phyloP scores from a whole-genome alignment of 2,329 filamentous ascomycete species.

The Penicillium sp. region DNA sequence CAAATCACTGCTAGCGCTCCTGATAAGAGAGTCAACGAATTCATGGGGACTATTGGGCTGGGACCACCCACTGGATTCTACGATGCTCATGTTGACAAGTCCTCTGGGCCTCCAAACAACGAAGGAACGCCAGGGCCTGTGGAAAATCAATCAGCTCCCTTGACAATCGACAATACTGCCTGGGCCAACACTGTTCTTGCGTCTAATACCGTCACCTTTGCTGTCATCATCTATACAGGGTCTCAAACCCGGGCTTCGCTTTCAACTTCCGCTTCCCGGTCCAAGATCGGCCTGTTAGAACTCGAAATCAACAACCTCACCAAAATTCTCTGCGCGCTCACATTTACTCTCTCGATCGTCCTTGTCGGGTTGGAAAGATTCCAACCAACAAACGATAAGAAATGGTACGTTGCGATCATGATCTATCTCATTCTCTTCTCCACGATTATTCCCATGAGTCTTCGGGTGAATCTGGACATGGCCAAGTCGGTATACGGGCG shows the following conservation, averaged over 20 bases:
- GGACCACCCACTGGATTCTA: conserved; percentile 52
- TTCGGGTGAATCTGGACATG: conserved; percentile 94
- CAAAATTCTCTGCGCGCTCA: conserved; percentile 90
- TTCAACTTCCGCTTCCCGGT: conserved; percentile 86
- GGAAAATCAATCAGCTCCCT: conserved; percentile 44
- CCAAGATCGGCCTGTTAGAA: conserved; percentile 90
- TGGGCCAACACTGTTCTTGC: conserved; percentile 98
- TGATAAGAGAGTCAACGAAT: conserved; percentile 91
- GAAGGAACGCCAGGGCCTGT: conserved; percentile 17
- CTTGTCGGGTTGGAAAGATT: conserved; percentile 87
- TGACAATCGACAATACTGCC: conserved; percentile 94
- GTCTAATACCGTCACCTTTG: conserved; percentile 82
- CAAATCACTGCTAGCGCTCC: conserved; percentile 81
- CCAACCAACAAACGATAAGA: conserved; percentile 50
- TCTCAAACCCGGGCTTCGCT: conserved; percentile 90
- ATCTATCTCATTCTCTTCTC: conserved; percentile 97
- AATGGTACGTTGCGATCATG: conserved; percentile 96
- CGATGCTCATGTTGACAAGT: conserved; percentile 43
- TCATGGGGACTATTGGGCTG: conserved; percentile 82
- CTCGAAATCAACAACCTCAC: conserved; percentile 96
- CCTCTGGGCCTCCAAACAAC: conserved; percentile 16
- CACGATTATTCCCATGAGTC: conserved; percentile 96
- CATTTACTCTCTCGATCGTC: conserved; percentile 78
- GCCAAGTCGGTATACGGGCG: conserved; percentile 94
- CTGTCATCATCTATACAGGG: conserved; percentile 91